Base-by-base conservation (phyloP, 257 asterid species). In the Vinca minor region DNA sequence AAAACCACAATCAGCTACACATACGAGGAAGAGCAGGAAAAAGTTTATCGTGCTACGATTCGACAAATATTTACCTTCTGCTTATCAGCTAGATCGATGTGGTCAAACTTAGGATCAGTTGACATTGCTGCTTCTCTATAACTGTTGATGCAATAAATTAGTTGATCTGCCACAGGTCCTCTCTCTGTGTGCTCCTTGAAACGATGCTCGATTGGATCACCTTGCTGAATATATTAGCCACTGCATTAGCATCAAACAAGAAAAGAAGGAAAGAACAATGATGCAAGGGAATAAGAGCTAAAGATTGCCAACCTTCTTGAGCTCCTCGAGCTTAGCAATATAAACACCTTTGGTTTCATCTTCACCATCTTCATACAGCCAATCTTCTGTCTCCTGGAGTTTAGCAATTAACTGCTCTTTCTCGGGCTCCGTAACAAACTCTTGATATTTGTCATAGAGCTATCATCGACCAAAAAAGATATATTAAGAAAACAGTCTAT, bases 361-460 rank as follows among this genome's bases (percentile, higher is more conserved):
- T 74, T 89, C 98, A 0, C 98, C 98, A 52, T 85, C 98, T 68
- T 93, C 97, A 21, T 93, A 93, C 63, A 93, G 74, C 98, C 98
- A 93, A 74, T 93, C 96, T 77, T 93, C 98, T 20, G 82, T 88
- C 81, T 84, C 92, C 84, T 93, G 98, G 36, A 89, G 96, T 74
- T 56, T 77, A 53, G 81, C 73, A 46, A 83, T 81, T 31, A 93
- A 73, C 68, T 78, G 90, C 63, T 85, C 96, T 74, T 82, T 85
- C 67, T 87, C 99, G 1, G 85, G 39, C 4, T 93, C 99, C n/a
- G 65, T 69, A 3, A 84, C 85, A 23, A 84, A 89, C 63, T 80
- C 94, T 5, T 74, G 81, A 74, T 86, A 88, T 81, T 82, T 83
- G 70, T 86, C 95, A 38, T 75, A 53, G 29, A 91, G 98, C 98